These are phyloP conservation scores for Apiotrichum gamsii DNA, from an alignment of 1,284 basidiomycete species.

Conservation along the genomic window DNA sequence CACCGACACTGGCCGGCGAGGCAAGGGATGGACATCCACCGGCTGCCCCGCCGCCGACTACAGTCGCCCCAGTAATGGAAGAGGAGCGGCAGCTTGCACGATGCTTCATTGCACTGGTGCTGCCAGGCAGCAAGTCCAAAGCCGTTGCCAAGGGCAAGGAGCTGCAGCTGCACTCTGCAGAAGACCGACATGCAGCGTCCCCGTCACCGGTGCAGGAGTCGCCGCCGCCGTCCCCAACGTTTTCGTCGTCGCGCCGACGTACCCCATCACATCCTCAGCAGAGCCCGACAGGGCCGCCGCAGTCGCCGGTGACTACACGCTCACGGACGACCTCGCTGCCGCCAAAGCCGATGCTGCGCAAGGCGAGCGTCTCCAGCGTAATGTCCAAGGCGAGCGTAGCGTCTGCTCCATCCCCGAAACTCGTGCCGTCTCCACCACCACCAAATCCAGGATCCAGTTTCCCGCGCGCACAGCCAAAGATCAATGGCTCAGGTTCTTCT, in stretches of 20 bases:
- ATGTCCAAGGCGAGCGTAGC: background rate
- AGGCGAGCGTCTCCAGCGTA: background rate
- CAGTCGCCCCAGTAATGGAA: background rate
- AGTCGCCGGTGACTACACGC: background rate
- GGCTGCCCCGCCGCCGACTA: background rate
- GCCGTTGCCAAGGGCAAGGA: background rate
- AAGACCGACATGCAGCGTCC: too few relatives aligned
- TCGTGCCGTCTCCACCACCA: background rate
- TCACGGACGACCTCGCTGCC: slow-evolving; percentile 11
- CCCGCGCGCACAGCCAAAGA: too few relatives aligned
- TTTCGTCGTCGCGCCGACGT: too few relatives aligned
- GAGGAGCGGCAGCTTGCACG: slow-evolving; percentile 21
- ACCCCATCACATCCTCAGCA: too few relatives aligned
- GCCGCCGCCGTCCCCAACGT: background rate
- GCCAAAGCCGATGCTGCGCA: background rate
- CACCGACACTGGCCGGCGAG: slow-evolving; percentile 41
- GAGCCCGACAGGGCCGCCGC: too few relatives aligned
- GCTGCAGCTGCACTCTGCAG: too few relatives aligned
- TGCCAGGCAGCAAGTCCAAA: slow-evolving; percentile 7
- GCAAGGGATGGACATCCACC: slow-evolving; percentile 8
- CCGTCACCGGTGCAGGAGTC: background rate
- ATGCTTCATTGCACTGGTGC: slow-evolving; percentile 32
- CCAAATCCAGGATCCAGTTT: too few relatives aligned
- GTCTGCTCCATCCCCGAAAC: background rate
- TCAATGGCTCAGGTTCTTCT: too few relatives aligned